Evolutionary conservation across 192 early-diverging fungal species (phyloP).

Genomic region (Fimicolochytrium jonesii): DNA sequence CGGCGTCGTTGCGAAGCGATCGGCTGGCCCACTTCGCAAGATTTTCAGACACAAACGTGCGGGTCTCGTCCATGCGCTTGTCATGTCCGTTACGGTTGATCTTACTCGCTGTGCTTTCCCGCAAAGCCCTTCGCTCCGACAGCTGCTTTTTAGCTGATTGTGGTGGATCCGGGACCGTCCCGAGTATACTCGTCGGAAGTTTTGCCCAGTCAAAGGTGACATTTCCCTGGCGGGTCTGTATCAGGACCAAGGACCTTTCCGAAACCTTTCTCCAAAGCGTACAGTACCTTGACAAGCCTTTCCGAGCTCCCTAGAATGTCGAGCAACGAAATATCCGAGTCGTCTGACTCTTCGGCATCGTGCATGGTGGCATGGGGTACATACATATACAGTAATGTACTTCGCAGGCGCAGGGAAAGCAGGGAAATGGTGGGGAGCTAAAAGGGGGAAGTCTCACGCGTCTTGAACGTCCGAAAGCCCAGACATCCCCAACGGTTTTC

Average conservation of each 20-base stretch:
- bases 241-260: background rate
- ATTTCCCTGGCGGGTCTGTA: background rate
- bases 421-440: no score
- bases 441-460: no score
- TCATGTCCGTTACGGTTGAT: no score
- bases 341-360: background rate
- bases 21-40: background rate
- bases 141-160: constrained; percentile 2
- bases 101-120: no score
- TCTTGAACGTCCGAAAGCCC: no score
- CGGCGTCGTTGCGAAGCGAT: background rate
- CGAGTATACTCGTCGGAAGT: background rate
- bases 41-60: background rate
- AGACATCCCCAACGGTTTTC: no score
- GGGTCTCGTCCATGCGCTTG: background rate
- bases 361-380: no score
- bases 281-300: background rate
- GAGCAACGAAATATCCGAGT: background rate
- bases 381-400: no score
- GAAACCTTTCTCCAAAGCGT: background rate
- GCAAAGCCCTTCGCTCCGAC: background rate
- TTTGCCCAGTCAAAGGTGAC: constrained; percentile 1
- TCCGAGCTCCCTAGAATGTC: background rate
- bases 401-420: no score
- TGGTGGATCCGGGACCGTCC: background rate